Percentiles rank a stretch among this genome's conserved stretches.
phyloP scores from a whole-genome alignment of 1,284 basidiomycete genomes.

The Ganoderma multipileum region DNA sequence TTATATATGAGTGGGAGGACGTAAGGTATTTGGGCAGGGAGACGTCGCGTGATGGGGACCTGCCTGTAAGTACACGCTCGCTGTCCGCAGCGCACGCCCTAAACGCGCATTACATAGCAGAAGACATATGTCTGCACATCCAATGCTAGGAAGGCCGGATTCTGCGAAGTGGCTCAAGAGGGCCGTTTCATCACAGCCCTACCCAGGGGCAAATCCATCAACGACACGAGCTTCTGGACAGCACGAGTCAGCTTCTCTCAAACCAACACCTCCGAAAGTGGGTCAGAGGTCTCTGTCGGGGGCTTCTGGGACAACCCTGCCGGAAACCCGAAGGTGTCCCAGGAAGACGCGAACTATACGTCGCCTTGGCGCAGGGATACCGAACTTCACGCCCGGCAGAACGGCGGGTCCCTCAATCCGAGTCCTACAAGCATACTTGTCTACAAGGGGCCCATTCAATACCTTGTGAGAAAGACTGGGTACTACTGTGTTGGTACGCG shows the following conservation, averaged over 20 bases:
- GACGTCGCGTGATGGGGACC: slow-evolving; percentile 63
- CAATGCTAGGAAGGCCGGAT: slow-evolving; percentile 69
- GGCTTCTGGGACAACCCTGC: slow-evolving; percentile 66
- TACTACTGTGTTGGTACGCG: slow-evolving; percentile 93
- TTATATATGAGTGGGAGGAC: slow-evolving; percentile 96
- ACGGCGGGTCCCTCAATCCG: slow-evolving; percentile 44
- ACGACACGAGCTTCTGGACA: slow-evolving; percentile 83
- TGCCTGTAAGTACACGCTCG: slow-evolving; percentile 64
- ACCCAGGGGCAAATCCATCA: slow-evolving; percentile 62
- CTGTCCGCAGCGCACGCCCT: slow-evolving; percentile 11
- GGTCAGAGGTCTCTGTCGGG: slow-evolving; percentile 34
- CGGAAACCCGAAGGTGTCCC: slow-evolving; percentile 59
- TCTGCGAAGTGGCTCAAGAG: slow-evolving; percentile 74
- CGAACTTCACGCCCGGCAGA: slow-evolving; percentile 38
- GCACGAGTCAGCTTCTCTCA: slow-evolving; percentile 65
- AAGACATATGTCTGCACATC: slow-evolving; percentile 93
- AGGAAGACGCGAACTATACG: slow-evolving; percentile 46
- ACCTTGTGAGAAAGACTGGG: slow-evolving; percentile 86
- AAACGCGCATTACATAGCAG: slow-evolving; percentile 53
- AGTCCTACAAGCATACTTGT: slow-evolving; percentile 55
- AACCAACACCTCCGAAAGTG: slow-evolving; percentile 23
- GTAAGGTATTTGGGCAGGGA: slow-evolving; percentile 83
- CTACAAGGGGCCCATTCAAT: slow-evolving; percentile 74
- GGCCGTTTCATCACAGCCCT: slow-evolving; percentile 87
- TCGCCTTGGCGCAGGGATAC: slow-evolving; percentile 52